Percentiles rank a stretch among this genome's conserved stretches.
Conservation (phyloP, 2,329 filamentous ascomycete genomes). For the Nemania serpens region DNA sequence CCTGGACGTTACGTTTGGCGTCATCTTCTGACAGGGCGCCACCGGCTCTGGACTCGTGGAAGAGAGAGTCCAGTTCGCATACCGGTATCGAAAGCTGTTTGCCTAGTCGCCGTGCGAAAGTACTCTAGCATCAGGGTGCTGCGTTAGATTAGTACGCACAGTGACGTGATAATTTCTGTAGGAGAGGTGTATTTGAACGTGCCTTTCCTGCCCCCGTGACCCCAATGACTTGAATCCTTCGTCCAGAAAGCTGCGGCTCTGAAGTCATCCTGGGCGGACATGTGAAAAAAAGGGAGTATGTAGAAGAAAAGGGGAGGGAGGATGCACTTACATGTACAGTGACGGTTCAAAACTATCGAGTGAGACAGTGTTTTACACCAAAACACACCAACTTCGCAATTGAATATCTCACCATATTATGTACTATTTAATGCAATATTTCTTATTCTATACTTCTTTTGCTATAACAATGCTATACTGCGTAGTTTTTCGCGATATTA, state of each 20-base stretch:
- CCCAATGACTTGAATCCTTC: conserved; percentile 7
- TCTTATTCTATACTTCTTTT: no score
- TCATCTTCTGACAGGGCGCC: background rate
- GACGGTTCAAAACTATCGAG: no score
- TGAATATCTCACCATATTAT: no score
- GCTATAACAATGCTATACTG: no score
- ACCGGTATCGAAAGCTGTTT: conserved; percentile 7
- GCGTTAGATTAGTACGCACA: background rate
- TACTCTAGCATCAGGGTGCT: background rate
- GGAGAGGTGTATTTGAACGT: background rate
- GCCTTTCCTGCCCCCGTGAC: conserved; percentile 6
- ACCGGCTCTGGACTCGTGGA: background rate
- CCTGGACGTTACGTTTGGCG: conserved; percentile 4
- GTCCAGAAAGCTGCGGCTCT: conserved; percentile 9
- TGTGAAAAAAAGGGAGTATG: background rate
- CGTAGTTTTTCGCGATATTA: no score
- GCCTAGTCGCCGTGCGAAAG: conserved; percentile 5
- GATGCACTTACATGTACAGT: no score
- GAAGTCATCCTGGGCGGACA: conserved; percentile 5
- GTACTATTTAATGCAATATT: no score
- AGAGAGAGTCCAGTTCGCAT: background rate
- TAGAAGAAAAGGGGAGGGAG: no score
- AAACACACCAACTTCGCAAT: no score
- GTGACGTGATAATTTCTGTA: background rate
- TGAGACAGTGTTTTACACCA: no score